Base-by-base conservation (phyloP, 352 stramenopile genomes). In the Globisporangium canariense region DNA sequence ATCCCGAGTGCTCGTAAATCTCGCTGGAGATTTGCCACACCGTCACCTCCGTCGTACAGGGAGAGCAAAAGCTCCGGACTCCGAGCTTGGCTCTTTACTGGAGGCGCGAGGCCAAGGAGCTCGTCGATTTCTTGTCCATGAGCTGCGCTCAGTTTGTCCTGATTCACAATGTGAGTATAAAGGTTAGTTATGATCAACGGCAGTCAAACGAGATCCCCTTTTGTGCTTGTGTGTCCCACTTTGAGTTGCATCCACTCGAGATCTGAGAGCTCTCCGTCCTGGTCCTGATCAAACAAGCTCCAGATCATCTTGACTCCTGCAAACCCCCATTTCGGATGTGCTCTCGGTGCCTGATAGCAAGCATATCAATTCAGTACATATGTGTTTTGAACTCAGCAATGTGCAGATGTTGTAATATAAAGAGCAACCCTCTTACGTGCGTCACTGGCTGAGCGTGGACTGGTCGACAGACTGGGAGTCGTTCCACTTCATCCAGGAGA, bases 1-100 rank as follows among this genome's bases (percentile, higher is more conserved):
- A 89, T 81, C 1, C 70, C 74, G 56, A 84, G 67, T 3, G 70
- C 66, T 0, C 67, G 67, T 10, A 86, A 64, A 65, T 89, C 76
- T 14, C 68, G 65, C 3, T 61, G 70, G 32, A 89, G 53, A 13
- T 75, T 65, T 1, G 54, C 25, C 1, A 47, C 28, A 18, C 66
- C 69, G 16, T 64, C 68, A 3, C 53, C 43, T 3, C 43, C 61
- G 0, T 74, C 58, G n/a, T 86, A 89, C 4, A 85, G 66, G 3
- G 55, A 30, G 7, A 83, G 57, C 13, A 77, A 60, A 22, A 50
- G 11, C 8, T 55, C 14, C 2, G 38, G 30, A 47, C 10, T 75
- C 53, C 43, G 47, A 3, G 0, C 6, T 36, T 22, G 59, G 32
- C 10, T 65, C 59, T 62, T 56, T 11, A 28, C 9, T 2, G 20